These are phyloP conservation scores for Thermothielavioides terrestris DNA, from an alignment of 495 filamentous ascomycete genomes.

Conservation along the genomic window DNA sequence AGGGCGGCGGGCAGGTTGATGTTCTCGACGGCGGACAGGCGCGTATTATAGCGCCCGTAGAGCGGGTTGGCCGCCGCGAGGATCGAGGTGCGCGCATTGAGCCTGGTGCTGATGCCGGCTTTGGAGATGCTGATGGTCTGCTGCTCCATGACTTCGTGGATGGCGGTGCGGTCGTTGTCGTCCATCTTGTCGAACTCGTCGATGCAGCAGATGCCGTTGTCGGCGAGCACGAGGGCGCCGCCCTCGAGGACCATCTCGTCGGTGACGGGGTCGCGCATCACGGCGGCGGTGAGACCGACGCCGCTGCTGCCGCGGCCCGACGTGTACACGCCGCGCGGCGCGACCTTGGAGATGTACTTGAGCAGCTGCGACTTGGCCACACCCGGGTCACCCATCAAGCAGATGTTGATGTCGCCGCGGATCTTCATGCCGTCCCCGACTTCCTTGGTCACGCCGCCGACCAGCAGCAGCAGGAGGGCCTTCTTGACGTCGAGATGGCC, in stretches of 20 bases:
- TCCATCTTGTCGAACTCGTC: conserved; percentile 99
- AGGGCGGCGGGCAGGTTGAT: conserved; percentile 96
- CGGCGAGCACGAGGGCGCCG: conserved; percentile 87
- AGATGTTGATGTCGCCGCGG: conserved; percentile 97
- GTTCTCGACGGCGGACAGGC: conserved; percentile 92
- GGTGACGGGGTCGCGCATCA: conserved; percentile 97
- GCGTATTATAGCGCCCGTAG: conserved; percentile 96
- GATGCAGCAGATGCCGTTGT: conserved; percentile 99
- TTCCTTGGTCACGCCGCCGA: conserved; percentile 92
- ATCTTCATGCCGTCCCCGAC: conserved; percentile 98
- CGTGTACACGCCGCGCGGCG: conserved; percentile 93
- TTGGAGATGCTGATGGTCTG: conserved; percentile 99
- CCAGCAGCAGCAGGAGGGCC: conserved; percentile 83
- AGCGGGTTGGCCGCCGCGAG: conserved; percentile 96
- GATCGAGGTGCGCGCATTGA: conserved; percentile 94
- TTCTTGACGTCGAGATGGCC: conserved; percentile 98
- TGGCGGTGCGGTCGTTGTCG: conserved; percentile 88
- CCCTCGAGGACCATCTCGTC: conserved; percentile 99
- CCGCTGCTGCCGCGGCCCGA: conserved; percentile 93
- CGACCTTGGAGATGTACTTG: conserved; percentile 97
- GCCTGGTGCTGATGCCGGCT: conserved; percentile 89
- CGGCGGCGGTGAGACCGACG: conserved; percentile 93
- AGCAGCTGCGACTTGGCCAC: conserved; percentile 97
- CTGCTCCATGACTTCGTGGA: conserved; percentile 99
- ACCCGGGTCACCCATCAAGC: conserved; percentile 98